A percentile compares a stretch with the other conserved stretches of the same genome.
Conservation (phyloP, 176 grass and related monocot genomes). For the Paspalum notatum region DNA sequence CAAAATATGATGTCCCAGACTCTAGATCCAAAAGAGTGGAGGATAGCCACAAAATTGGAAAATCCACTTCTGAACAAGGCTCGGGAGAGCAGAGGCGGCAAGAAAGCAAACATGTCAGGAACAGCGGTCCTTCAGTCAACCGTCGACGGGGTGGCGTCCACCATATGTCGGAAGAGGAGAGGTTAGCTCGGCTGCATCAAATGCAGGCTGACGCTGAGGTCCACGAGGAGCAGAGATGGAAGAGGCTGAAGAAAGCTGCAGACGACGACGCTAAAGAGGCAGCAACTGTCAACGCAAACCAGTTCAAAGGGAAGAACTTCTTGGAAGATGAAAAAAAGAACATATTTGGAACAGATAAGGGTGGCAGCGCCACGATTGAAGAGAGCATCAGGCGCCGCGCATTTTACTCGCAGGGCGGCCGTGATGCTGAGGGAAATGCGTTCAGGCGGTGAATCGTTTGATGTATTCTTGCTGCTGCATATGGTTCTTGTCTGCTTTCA, state of each 20-base stretch:
- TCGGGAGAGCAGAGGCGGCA: constrained; percentile 44
- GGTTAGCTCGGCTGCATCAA: constrained; percentile 68
- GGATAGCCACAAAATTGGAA: constrained; percentile 20
- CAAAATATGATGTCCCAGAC: constrained; percentile 45
- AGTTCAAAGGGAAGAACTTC: constrained; percentile 79
- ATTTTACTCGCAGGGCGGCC: constrained; percentile 81
- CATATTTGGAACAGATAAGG: constrained; percentile 83
- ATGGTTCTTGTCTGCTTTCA: neutral
- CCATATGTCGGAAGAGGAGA: constrained; percentile 92
- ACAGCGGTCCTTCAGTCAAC: constrained; percentile 38
- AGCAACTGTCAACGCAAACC: constrained; percentile 30
- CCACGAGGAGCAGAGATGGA: constrained; percentile 94
- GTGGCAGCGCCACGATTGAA: constrained; percentile 82
- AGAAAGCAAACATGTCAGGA: constrained; percentile 36
- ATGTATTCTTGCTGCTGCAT: neutral
- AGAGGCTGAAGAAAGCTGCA: constrained; percentile 83
- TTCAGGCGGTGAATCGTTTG: constrained; percentile 64
- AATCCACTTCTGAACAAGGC: constrained; percentile 42
- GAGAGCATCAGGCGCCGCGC: constrained; percentile 90
- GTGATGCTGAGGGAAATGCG: constrained; percentile 78
- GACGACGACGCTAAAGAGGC: constrained; percentile 64
- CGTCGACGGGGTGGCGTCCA: constrained; percentile 60
- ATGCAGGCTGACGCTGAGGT: constrained; percentile 84
- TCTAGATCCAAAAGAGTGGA: constrained; percentile 39
- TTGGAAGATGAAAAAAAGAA: constrained; percentile 81